These are phyloP conservation scores for Arabidopsis lyrata DNA, from an alignment of 441 rosid species.

Conservation along the genomic window DNA sequence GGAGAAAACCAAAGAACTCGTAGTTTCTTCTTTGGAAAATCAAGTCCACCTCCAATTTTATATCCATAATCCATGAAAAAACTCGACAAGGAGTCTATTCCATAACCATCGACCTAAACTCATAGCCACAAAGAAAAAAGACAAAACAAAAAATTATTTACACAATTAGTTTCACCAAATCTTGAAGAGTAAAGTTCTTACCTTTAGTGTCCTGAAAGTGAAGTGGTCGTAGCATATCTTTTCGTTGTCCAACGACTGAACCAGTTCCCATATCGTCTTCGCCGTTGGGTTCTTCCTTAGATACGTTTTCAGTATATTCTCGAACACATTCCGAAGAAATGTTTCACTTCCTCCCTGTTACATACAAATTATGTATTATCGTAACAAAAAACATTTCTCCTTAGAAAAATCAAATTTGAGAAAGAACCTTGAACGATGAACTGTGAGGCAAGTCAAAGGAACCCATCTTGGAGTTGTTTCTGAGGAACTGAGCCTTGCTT, in stretches of 20 bases:
- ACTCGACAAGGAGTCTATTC: conserved; percentile 77
- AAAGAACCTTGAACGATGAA: conserved; percentile 35
- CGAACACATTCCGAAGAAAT: conserved; percentile 66
- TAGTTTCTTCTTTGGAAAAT: conserved; percentile 83
- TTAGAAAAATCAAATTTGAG: background rate
- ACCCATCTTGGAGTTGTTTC: background rate
- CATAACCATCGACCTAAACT: conserved; percentile 71
- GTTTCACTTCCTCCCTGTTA: conserved; percentile 51
- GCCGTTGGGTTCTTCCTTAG: conserved; percentile 73
- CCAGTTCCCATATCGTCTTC: conserved; percentile 67
- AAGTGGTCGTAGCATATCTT: conserved; percentile 76
- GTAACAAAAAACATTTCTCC: too few relatives aligned
- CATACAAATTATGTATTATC: background rate
- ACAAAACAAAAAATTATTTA: background rate
- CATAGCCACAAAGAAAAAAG: background rate
- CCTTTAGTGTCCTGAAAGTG: conserved; percentile 83
- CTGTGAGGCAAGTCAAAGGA: conserved; percentile 22
- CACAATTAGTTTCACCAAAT: background rate
- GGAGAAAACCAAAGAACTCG: conserved; percentile 90
- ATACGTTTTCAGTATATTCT: conserved; percentile 63
- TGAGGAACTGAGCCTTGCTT: background rate
- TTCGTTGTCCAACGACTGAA: conserved; percentile 55
- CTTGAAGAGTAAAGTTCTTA: conserved; percentile 15
- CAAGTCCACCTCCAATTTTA: conserved; percentile 60
- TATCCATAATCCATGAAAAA: conserved; percentile 86